Evolutionary conservation across 345 rosid species (phyloP).

Genomic region (Kandelia obovata): DNA sequence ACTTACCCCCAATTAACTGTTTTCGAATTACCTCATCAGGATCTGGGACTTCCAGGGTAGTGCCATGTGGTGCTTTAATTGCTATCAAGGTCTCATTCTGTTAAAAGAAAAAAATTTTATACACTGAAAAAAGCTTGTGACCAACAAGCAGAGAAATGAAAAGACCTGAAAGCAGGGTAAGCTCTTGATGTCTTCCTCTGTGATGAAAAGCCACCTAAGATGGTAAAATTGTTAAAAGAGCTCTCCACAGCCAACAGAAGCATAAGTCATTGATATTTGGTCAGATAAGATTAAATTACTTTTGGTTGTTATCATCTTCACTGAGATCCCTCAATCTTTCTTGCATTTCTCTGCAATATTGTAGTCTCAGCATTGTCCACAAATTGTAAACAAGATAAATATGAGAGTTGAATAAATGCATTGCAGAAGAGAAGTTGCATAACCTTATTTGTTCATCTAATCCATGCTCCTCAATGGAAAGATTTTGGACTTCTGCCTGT

Average conservation of each 20-base stretch:
- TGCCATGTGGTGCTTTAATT: conserved; percentile 97
- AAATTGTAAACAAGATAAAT: conserved; percentile 10
- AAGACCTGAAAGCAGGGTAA: conserved; percentile 88
- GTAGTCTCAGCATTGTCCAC: conserved; percentile 28
- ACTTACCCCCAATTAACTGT: conserved; percentile 6
- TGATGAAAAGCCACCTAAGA: conserved; percentile 87
- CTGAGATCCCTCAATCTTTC: conserved; percentile 82
- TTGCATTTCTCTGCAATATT: conserved; percentile 76
- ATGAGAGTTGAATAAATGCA: conserved; percentile 1
- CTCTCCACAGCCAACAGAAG: neutral
- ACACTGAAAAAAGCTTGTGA: conserved; percentile 3
- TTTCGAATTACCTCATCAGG: conserved; percentile 82
- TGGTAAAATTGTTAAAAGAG: conserved; percentile 24
- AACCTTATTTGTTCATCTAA: conserved; percentile 69
- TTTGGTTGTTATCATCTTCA: conserved; percentile 82
- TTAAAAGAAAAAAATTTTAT: conserved; percentile 14
- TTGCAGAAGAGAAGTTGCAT: conserved; percentile 10
- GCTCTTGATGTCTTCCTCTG: conserved; percentile 92
- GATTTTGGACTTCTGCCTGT: conserved; percentile 87
- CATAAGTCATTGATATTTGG: conserved; percentile 9
- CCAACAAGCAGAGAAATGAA: conserved; percentile 15
- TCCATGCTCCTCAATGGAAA: conserved; percentile 57
- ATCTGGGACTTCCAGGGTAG: conserved; percentile 97
- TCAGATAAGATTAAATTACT: conserved; percentile 37
- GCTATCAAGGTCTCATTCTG: conserved; percentile 96